A percentile compares a stretch with the other conserved stretches of the same genome.
Conservation (phyloP, 106 monocot species). For the Phalaenopsis aphrodite region DNA sequence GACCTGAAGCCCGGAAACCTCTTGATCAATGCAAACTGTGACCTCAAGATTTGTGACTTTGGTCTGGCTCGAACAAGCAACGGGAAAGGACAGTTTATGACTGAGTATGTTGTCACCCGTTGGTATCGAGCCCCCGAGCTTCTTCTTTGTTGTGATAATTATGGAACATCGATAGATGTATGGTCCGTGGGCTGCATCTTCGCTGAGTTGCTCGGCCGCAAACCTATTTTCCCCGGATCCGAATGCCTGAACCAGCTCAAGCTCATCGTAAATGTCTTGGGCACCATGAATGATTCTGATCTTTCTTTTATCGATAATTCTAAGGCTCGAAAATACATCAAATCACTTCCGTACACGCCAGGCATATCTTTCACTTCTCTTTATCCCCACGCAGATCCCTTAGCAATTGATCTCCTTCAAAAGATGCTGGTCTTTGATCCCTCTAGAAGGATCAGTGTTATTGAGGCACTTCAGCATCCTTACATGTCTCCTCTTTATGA, state of each 20-base stretch:
- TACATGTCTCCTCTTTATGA: constrained; percentile 75
- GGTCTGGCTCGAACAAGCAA: constrained; percentile 57
- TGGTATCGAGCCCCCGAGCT: constrained; percentile 76
- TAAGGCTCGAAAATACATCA: constrained; percentile 63
- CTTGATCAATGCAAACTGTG: constrained; percentile 68
- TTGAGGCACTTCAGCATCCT: constrained; percentile 57
- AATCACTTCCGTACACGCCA: constrained; percentile 44
- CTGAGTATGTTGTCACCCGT: constrained; percentile 73
- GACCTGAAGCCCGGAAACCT: constrained; percentile 78
- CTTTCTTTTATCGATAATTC: constrained; percentile 61
- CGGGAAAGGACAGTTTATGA: constrained; percentile 51
- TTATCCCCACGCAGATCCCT: constrained; percentile 51
- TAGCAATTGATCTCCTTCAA: constrained; percentile 58
- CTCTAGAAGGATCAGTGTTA: constrained; percentile 58
- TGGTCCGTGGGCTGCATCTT: constrained; percentile 84
- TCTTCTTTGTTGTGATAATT: constrained; percentile 64
- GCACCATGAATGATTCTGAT: constrained; percentile 46
- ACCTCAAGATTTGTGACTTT: constrained; percentile 75
- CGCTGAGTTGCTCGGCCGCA: constrained; percentile 69
- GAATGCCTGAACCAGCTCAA: constrained; percentile 76
- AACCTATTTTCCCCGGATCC: constrained; percentile 64
- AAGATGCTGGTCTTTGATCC: constrained; percentile 76
- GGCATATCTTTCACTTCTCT: constrained; percentile 32
- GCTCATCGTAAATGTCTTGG: constrained; percentile 61
- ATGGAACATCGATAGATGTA: constrained; percentile 73